These are phyloP conservation scores for Tolypocladium sp. DNA, from an alignment of 2,329 filamentous ascomycete species.

Conservation along the genomic window DNA sequence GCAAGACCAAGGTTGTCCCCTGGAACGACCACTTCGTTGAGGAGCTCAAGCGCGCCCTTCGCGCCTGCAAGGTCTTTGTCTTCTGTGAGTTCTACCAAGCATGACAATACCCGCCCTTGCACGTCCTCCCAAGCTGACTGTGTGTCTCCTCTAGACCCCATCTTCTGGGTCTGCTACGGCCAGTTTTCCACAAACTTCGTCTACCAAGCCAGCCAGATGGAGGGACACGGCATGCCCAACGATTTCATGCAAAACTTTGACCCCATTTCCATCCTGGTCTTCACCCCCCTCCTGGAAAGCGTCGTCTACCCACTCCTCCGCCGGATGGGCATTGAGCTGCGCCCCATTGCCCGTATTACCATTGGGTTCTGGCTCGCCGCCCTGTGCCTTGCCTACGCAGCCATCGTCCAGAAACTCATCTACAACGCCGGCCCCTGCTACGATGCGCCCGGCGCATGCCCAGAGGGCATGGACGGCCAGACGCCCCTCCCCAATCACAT, in stretches of 20 bases:
- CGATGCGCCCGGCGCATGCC: slow-evolving; percentile 29
- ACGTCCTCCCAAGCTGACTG: not conserved
- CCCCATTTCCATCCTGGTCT: slow-evolving; percentile 55
- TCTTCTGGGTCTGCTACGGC: slow-evolving; percentile 60
- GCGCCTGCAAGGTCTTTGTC: slow-evolving; percentile 65
- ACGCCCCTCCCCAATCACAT: slow-evolving; percentile 31
- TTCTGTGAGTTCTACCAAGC: slow-evolving; percentile 31
- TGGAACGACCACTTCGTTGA: slow-evolving; percentile 67
- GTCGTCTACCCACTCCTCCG: slow-evolving; percentile 54
- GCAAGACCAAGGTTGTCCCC: slow-evolving; percentile 29
- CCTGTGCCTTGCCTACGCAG: slow-evolving; percentile 48
- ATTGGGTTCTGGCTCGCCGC: slow-evolving; percentile 50
- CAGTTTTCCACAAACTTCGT: slow-evolving; percentile 61
- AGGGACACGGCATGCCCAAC: slow-evolving; percentile 58
- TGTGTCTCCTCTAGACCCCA: slow-evolving; percentile 31
- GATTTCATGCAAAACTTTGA: slow-evolving; percentile 62
- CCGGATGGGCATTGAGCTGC: slow-evolving; percentile 47
- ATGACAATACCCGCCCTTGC: not conserved
- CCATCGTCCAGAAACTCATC: slow-evolving; percentile 51
- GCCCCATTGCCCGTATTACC: slow-evolving; percentile 56
- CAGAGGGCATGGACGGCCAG: slow-evolving; percentile 18
- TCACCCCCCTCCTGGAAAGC: slow-evolving; percentile 55
- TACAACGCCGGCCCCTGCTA: slow-evolving; percentile 45
- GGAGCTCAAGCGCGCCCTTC: slow-evolving; percentile 54
- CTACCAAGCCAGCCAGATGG: slow-evolving; percentile 49